These are phyloP conservation scores for Chalaropsis ovoidea DNA, from an alignment of 2,329 filamentous ascomycete species.

Conservation along the genomic window DNA sequence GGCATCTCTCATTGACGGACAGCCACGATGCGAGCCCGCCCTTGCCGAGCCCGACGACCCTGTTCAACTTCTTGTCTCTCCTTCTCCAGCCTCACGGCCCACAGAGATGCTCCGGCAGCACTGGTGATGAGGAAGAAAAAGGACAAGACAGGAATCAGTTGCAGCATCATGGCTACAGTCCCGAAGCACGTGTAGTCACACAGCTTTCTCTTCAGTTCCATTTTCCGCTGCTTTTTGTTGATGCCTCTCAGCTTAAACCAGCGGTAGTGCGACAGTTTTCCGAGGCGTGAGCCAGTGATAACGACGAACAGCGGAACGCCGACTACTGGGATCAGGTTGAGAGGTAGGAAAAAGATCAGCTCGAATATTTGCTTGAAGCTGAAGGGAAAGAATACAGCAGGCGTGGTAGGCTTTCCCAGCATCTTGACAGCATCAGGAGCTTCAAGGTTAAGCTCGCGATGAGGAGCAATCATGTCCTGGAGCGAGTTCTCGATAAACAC, in stretches of 20 bases:
- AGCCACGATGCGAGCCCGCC: constrained; percentile 3
- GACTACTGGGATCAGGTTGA: constrained; percentile 78
- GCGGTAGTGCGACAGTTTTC: constrained; percentile 81
- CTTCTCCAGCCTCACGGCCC: constrained; percentile 70
- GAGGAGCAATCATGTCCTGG: constrained; percentile 55
- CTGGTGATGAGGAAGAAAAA: constrained; percentile 91
- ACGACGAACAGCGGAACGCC: constrained; percentile 79
- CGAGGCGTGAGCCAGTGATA: constrained; percentile 75
- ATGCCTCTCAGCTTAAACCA: constrained; percentile 76
- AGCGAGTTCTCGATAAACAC: constrained; percentile 67
- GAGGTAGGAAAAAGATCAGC: constrained; percentile 64
- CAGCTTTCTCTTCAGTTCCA: constrained; percentile 54
- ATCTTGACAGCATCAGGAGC: constrained; percentile 64
- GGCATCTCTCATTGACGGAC: constrained; percentile 3
- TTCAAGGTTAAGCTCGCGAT: constrained; percentile 56
- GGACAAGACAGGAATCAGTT: constrained; percentile 81
- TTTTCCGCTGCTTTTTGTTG: constrained; percentile 61
- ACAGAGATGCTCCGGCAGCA: constrained; percentile 73
- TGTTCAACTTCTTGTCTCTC: constrained; percentile 31
- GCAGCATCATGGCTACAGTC: constrained; percentile 68
- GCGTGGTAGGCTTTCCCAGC: constrained; percentile 68
- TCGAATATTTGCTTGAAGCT: constrained; percentile 84
- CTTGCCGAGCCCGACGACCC: constrained; percentile 1
- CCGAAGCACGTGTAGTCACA: constrained; percentile 95
- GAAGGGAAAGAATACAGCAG: constrained; percentile 77